Percentiles rank a stretch among this genome's conserved stretches.
Evolutionary conservation across 75 land plant species (phyloP).

Genomic region (Sequoia sempervirens): DNA sequence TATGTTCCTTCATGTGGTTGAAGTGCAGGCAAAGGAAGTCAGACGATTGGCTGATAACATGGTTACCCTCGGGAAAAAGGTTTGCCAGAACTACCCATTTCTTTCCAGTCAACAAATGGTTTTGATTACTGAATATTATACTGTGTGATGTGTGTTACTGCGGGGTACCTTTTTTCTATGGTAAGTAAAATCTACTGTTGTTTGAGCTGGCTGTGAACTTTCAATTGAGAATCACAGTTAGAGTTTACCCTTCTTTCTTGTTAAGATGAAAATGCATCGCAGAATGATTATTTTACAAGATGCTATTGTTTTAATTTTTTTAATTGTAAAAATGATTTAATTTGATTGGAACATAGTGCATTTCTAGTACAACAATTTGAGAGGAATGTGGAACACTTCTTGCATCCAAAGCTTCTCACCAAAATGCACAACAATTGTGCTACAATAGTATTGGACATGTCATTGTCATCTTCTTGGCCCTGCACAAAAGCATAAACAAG

Average conservation of each 20-base stretch:
- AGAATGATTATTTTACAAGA: neutral
- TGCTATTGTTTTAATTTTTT: neutral
- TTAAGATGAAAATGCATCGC: neutral
- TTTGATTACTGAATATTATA: neutral
- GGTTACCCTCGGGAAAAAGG: conserved; percentile 93
- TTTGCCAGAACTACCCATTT: conserved; percentile 10
- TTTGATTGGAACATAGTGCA: neutral
- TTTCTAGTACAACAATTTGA: neutral
- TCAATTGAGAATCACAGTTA: neutral
- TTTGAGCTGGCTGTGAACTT: neutral
- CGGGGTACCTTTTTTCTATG: neutral
- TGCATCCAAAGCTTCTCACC: neutral
- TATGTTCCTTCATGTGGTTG: neutral
- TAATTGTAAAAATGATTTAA: neutral
- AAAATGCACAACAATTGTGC: neutral
- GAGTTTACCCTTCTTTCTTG: neutral
- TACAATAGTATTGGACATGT: neutral
- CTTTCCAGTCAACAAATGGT: neutral
- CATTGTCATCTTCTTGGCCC: neutral
- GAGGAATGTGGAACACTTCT: neutral
- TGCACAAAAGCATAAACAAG: neutral
- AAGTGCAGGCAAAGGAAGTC: conserved; percentile 82
- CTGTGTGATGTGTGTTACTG: too few species aligned
- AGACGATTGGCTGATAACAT: conserved; percentile 83
- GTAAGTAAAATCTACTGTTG: neutral